These are phyloP conservation scores for Narthecium ossifragum DNA, from an alignment of 106 monocot species.

Conservation along the genomic window DNA sequence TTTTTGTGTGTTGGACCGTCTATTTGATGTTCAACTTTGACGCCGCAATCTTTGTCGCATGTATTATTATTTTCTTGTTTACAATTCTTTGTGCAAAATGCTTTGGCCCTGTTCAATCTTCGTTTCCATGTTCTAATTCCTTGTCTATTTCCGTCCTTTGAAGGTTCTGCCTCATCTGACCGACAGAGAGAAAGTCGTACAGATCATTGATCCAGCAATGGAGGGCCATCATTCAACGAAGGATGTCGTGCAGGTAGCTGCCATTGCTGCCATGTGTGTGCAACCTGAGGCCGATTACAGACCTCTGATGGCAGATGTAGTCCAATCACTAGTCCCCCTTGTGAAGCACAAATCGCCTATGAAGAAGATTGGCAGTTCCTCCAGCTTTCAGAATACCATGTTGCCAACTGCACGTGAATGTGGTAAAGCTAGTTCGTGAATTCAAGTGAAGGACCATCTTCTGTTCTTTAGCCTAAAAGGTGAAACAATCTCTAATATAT, in stretches of 20 bases:
- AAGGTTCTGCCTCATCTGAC: slow-evolving; percentile 82
- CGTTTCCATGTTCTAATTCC: background rate
- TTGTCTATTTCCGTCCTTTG: background rate
- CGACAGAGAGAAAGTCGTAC: slow-evolving; percentile 82
- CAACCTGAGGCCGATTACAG: slow-evolving; percentile 96
- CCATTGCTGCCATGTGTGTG: slow-evolving; percentile 97
- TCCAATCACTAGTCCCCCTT: slow-evolving; percentile 88
- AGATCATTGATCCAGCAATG: slow-evolving; percentile 85
- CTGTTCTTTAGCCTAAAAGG: too few species aligned
- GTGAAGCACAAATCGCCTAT: slow-evolving; percentile 53
- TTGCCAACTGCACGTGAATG: slow-evolving; percentile 13
- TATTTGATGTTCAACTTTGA: background rate
- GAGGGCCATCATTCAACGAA: slow-evolving; percentile 83
- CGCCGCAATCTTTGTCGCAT: background rate
- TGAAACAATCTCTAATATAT: too few species aligned
- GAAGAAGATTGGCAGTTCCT: slow-evolving; percentile 45
- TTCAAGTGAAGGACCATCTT: too few species aligned
- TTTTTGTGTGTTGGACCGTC: background rate
- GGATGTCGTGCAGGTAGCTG: slow-evolving; percentile 96
- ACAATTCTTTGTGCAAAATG: too few species aligned
- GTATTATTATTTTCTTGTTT: too few species aligned
- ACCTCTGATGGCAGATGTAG: slow-evolving; percentile 97
- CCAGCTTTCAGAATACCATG: slow-evolving; percentile 27
- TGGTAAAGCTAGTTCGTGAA: too few species aligned
- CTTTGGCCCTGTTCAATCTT: too few species aligned